A percentile compares a stretch with the other conserved stretches of the same genome.
phyloP scores from a whole-genome alignment of 495 filamentous ascomycete genomes.

The Staphylotrichum longicolle region DNA sequence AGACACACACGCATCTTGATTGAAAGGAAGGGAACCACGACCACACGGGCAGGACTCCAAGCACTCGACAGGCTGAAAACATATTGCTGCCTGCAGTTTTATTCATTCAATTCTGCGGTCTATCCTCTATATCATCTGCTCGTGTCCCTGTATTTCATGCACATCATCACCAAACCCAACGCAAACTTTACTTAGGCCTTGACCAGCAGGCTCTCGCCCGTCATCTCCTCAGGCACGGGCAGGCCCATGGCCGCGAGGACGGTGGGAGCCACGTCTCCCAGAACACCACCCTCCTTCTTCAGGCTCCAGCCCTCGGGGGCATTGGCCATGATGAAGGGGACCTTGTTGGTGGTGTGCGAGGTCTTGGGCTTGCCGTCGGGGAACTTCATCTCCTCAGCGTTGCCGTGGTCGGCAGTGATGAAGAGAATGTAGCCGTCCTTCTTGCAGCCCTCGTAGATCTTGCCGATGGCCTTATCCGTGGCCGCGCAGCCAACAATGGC shows the following conservation, averaged over 20 bases:
- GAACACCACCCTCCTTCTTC: constrained; percentile 75
- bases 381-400: constrained; percentile 99
- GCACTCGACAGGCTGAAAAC: too few species aligned
- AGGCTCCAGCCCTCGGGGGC: constrained; percentile 86
- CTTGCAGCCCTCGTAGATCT: constrained; percentile 89
- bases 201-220: constrained; percentile 75
- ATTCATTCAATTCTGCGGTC: constrained; percentile 1
- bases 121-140: constrained; percentile 14
- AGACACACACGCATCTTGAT: too few species aligned
- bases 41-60: too few species aligned
- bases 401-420: constrained; percentile 93
- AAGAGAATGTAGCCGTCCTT: constrained; percentile 88
- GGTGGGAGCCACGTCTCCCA: constrained; percentile 95
- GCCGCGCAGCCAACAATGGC: constrained; percentile 80
- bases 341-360: constrained; percentile 94
- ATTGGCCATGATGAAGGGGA: constrained; percentile 97
- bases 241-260: constrained; percentile 88
- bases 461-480: constrained; percentile 90
- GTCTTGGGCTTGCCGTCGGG: constrained; percentile 94
- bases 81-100: background rate
- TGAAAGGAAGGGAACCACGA: too few species aligned
- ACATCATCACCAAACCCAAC: background rate
- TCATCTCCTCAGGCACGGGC: constrained; percentile 87
- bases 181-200: constrained; percentile 50
- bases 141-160: background rate